These are phyloP conservation scores for Saitozyma podzolica DNA, from an alignment of 768 basidiomycete genomes.

Conservation along the genomic window DNA sequence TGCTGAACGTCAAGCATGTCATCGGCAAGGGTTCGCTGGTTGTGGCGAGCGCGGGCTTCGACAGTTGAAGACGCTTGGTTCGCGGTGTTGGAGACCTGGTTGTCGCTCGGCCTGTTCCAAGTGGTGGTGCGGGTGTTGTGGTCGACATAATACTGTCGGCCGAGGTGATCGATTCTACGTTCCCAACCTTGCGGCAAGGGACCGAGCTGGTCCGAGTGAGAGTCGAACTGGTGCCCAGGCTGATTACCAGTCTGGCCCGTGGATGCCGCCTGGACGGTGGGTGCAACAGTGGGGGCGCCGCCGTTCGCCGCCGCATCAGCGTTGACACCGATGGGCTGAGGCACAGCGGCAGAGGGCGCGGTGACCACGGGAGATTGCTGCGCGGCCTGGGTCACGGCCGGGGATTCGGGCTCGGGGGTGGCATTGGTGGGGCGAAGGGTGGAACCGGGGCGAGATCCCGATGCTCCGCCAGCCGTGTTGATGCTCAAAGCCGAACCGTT, in stretches of 20 bases:
- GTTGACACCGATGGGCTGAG: conserved; percentile 52
- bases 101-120: conserved; percentile 88
- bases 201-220: conserved; percentile 90
- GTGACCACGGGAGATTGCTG: conserved; percentile 30
- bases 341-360: conserved; percentile 33
- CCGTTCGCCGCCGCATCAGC: conserved; percentile 55
- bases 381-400: conserved; percentile 28
- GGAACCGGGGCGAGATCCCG: conserved; percentile 27
- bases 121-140: conserved; percentile 97
- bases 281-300: conserved; percentile 44
- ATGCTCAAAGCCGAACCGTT: conserved; percentile 43
- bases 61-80: conserved; percentile 47
- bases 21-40: conserved; percentile 53
- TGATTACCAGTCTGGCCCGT: conserved; percentile 57
- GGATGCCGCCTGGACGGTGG: conserved; percentile 45
- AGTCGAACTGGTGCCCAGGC: conserved; percentile 66
- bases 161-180: conserved; percentile 92
- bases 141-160: conserved; percentile 95
- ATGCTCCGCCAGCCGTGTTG: conserved; percentile 54
- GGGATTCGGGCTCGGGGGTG: conserved; percentile 31
- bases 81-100: conserved; percentile 70
- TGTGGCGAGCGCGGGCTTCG: conserved; percentile 52
- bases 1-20: conserved; percentile 50
- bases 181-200: conserved; percentile 92
- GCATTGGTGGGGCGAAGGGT: conserved; percentile 35